Evolutionary conservation across 202 grass and related monocot species (phyloP), one percentile per base, ranked within the genome.

Genomic region (Panicum hallii): DNA sequence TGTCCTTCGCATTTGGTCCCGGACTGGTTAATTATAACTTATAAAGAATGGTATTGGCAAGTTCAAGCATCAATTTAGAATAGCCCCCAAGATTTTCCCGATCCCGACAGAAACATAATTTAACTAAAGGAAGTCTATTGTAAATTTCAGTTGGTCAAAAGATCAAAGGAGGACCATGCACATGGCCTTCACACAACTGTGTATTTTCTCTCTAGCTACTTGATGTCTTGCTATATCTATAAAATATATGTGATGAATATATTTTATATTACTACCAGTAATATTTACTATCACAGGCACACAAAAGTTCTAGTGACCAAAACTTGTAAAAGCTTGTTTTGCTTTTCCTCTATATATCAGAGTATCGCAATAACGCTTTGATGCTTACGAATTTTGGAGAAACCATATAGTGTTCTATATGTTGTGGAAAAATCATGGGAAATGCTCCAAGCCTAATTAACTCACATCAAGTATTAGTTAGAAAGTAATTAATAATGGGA

Each of bases 41-140:
- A 49, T 40, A 86, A 52, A 62, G n/a, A 34, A 42, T 30, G 15
- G 11, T 65, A 47, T 23, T 45, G 40, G 23, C 57, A 63, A 79
- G 38, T 42, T 72, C 3, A 32, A 46, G 86, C 36, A 88, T 83
- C 65, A 56, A 45, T 23, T 54, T 72, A 78, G 86, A 83, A 83
- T 88, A 88, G 83, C 65, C 66, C 65, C 44, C 22, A 49, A 44
- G 12, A 72, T 56, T 34, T 56, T 52, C 17, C 64, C 20, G 46
- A 88, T 52, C 17, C 64, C 20, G 46, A 88, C 73, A 88, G 36
- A 72, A 65, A 44, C 49, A 67, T 49, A 70, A 69, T 67, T 67
- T 49, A 70, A 69, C 28, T 32, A 66, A 66, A 65, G 2, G n/a
- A 70, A 44, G 22, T 63, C 15, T 43, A 42, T 32, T 44, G 63